These are phyloP conservation scores for Phytophthora constricta DNA, from an alignment of 352 stramenopile genomes.

Conservation along the genomic window DNA sequence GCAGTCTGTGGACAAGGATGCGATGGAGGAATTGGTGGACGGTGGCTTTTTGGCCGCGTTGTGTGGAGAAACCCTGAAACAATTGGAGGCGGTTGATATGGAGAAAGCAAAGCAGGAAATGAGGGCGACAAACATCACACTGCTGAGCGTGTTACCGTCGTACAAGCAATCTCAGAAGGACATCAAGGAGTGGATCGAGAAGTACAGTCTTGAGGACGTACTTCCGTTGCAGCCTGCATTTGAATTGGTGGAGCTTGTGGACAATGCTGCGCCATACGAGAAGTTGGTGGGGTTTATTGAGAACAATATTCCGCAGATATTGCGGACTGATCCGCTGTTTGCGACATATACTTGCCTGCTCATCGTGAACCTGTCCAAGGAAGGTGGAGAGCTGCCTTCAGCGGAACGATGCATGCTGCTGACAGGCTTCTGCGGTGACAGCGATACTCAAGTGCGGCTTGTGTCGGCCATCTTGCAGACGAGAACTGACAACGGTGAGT, in stretches of 20 bases:
- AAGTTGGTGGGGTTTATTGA: constrained; percentile 71
- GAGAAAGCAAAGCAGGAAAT: constrained; percentile 63
- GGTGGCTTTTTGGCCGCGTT: constrained; percentile 69
- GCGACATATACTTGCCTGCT: constrained; percentile 71
- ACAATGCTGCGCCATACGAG: constrained; percentile 46
- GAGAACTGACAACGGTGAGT: constrained; percentile 54
- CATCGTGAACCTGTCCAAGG: constrained; percentile 62
- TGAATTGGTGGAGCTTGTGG: constrained; percentile 58
- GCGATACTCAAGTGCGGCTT: constrained; percentile 68
- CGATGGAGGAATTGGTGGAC: constrained; percentile 74
- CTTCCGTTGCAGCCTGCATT: constrained; percentile 64
- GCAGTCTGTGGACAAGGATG: constrained; percentile 56
- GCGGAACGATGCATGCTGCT: constrained; percentile 71
- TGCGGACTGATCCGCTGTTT: constrained; percentile 68
- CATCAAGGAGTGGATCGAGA: constrained; percentile 74
- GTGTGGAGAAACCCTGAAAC: constrained; percentile 54
- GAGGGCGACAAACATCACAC: constrained; percentile 54
- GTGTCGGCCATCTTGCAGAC: constrained; percentile 79
- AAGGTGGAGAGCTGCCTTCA: constrained; percentile 61
- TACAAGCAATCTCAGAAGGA: constrained; percentile 58
- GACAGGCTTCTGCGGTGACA: constrained; percentile 69
- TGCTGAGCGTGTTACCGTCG: constrained; percentile 63
- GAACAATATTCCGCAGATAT: constrained; percentile 49
- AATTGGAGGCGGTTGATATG: constrained; percentile 44
- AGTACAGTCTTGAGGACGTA: constrained; percentile 63